These are phyloP conservation scores for Solanum chacoense DNA, from an alignment of 305 asterid genomes.

Conservation along the genomic window DNA sequence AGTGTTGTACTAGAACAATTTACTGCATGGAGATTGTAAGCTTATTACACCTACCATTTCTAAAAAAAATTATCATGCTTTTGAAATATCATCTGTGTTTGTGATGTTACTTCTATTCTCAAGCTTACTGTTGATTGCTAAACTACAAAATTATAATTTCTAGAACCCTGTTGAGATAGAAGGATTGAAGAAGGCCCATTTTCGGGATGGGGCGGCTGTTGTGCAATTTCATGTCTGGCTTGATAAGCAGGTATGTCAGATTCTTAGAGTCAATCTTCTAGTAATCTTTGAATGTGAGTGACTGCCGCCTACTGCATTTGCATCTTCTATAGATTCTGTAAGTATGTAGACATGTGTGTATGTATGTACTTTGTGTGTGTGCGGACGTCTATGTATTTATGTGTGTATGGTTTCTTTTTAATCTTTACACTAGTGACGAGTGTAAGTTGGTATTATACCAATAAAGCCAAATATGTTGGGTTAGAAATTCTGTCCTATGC, in stretches of 20 bases:
- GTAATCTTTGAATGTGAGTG: neutral
- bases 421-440: neutral
- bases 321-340: neutral
- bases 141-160: constrained; percentile 12
- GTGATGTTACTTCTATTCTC: neutral
- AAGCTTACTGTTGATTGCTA: neutral
- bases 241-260: constrained; percentile 55
- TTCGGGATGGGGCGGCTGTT: constrained; percentile 96
- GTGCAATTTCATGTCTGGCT: constrained; percentile 90
- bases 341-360: neutral
- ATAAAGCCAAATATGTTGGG: neutral
- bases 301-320: neutral
- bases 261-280: neutral
- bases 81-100: neutral
- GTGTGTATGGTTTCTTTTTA: neutral
- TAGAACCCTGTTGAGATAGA: constrained; percentile 89
- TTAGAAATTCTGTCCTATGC: neutral
- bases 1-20: neutral
- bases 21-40: neutral
- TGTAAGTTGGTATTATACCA: neutral
- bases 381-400: neutral
- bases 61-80: neutral
- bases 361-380: neutral
- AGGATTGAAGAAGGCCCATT: constrained; percentile 88
- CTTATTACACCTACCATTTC: neutral